phyloP scores from a whole-genome alignment of 129 eudicot species.

The Flaveria trinervia region DNA sequence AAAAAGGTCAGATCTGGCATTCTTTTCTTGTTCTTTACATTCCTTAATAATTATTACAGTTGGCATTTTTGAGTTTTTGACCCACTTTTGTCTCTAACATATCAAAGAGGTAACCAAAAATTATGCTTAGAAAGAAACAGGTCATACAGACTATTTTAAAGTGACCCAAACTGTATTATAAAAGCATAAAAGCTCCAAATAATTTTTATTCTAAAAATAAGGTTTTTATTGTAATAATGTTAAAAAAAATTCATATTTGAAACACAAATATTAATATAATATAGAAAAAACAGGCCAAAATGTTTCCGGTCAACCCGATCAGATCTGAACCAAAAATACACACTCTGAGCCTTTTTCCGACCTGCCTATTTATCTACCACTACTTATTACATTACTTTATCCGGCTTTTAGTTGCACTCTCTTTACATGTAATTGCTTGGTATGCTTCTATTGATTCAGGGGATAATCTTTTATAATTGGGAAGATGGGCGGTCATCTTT shows the following conservation, averaged over 20 bases:
- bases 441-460: conserved; percentile 52
- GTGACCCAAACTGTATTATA: neutral
- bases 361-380: neutral
- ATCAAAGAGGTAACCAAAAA: conserved; percentile 3
- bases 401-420: conserved; percentile 19
- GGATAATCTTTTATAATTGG: conserved; percentile 68
- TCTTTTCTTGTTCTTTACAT: conserved; percentile 9
- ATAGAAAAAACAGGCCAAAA: neutral
- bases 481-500: conserved; percentile 57
- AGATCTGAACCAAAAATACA: neutral
- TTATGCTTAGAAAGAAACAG: neutral
- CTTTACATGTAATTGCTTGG: conserved; percentile 14
- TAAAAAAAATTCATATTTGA: neutral
- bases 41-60: neutral
- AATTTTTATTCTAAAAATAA: neutral
- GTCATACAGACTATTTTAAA: neutral
- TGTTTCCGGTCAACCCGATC: neutral
- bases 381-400: conserved; percentile 3
- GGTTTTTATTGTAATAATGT: neutral
- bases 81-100: neutral
- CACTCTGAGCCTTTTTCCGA: neutral
- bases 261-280: neutral
- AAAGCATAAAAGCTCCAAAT: neutral
- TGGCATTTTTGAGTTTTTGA: neutral
- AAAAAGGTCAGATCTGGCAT: conserved; percentile 56